phyloP scores from a whole-genome alignment of 371 early-diverging fungal genomes.

The Dentiscutata heterogama region DNA sequence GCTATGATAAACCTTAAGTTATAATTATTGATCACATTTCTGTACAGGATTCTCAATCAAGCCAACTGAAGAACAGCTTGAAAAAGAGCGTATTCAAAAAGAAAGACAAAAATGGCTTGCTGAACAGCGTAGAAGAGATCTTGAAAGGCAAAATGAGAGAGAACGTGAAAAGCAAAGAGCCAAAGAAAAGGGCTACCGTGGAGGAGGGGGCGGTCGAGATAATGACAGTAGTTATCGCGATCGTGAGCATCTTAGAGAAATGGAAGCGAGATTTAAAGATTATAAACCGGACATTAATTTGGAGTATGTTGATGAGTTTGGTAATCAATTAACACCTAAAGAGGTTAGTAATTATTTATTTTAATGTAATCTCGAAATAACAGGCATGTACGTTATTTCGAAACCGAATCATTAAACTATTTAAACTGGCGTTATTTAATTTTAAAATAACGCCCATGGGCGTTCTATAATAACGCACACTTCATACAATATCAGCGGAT shows the following conservation, averaged over 20 bases:
- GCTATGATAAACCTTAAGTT: too few relatives aligned
- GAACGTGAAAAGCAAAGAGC: slow-evolving; percentile 57
- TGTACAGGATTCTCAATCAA: slow-evolving; percentile 67
- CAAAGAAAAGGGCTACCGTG: slow-evolving; percentile 32
- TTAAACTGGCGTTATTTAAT: too few relatives aligned
- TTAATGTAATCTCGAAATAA: background rate
- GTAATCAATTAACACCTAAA: slow-evolving; percentile 82
- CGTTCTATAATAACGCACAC: too few relatives aligned
- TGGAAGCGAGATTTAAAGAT: slow-evolving; percentile 85
- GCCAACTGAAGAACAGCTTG: slow-evolving; percentile 68
- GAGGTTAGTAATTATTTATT: slow-evolving; percentile 62
- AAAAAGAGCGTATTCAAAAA: slow-evolving; percentile 69
- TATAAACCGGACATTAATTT: slow-evolving; percentile 92
- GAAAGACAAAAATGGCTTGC: slow-evolving; percentile 78
- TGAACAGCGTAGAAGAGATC: slow-evolving; percentile 71
- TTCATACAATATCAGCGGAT: too few relatives aligned
- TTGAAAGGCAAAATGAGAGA: slow-evolving; percentile 59
- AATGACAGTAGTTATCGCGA: slow-evolving; percentile 62
- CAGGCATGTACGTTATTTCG: background rate
- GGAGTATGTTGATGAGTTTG: slow-evolving; percentile 92
- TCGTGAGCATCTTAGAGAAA: slow-evolving; percentile 75
- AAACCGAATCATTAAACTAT: too few relatives aligned
- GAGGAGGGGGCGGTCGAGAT: slow-evolving; percentile 50
- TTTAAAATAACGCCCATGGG: too few relatives aligned
- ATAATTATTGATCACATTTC: background rate